Conservation (phyloP, 75 land plant genomes). For the Selaginella moellendorffii region DNA sequence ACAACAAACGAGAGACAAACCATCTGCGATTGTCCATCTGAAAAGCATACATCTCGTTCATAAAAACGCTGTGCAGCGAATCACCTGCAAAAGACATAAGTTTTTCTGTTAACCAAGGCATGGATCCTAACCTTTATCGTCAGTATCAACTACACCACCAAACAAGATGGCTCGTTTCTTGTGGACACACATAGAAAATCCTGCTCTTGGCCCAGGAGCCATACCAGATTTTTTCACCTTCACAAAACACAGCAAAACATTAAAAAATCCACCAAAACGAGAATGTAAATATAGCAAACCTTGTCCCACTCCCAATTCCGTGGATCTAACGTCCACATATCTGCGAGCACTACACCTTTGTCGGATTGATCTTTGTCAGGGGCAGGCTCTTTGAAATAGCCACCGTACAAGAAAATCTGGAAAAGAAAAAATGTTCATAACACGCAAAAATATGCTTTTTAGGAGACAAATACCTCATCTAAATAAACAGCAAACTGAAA, state of each 20-base stretch:
- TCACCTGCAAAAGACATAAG: slow-evolving; percentile 40
- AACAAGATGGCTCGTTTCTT: slow-evolving; percentile 90
- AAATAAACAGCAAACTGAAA: slow-evolving; percentile 73
- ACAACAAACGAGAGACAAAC: slow-evolving; percentile 18
- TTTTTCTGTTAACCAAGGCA: not conserved
- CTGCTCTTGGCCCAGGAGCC: slow-evolving; percentile 98
- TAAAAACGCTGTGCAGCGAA: slow-evolving; percentile 62
- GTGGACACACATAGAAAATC: slow-evolving; percentile 93
- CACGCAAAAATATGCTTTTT: not conserved
- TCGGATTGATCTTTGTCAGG: slow-evolving; percentile 73
- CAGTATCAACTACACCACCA: slow-evolving; percentile 97
- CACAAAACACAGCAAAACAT: not conserved
- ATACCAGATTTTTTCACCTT: slow-evolving; percentile 93
- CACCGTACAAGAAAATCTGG: slow-evolving; percentile 92
- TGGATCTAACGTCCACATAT: slow-evolving; percentile 96
- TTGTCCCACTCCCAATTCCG: slow-evolving; percentile 94
- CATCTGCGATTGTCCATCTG: slow-evolving; percentile 86
- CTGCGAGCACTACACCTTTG: slow-evolving; percentile 83
- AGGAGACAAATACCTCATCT: slow-evolving; percentile 54
- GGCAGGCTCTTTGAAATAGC: slow-evolving; percentile 71
- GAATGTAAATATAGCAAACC: slow-evolving; percentile 22
- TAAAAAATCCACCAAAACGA: not conserved
- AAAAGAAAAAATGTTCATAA: slow-evolving; percentile 2
- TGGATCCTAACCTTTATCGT: slow-evolving; percentile 47
- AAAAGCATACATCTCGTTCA: slow-evolving; percentile 94